These are phyloP conservation scores for Fusarium scirpi DNA, from an alignment of 2,329 filamentous ascomycete species.

Conservation along the genomic window DNA sequence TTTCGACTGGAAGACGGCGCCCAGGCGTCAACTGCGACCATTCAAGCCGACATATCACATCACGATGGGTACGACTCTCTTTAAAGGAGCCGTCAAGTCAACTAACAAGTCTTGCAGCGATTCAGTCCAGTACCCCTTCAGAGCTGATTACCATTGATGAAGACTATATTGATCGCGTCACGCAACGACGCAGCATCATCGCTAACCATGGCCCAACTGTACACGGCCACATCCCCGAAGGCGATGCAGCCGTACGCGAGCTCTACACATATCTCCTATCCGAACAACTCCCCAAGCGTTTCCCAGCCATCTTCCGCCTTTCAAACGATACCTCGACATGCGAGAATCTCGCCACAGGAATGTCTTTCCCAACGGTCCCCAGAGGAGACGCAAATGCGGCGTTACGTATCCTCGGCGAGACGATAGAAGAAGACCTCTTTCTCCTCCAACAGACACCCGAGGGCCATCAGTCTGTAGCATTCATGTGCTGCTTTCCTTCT, in stretches of 20 bases:
- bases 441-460: conserved; percentile 57
- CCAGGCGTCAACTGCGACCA: conserved; percentile 9
- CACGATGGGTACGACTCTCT: conserved; percentile 20
- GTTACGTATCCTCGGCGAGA: conserved; percentile 24
- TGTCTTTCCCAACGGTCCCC: conserved; percentile 40
- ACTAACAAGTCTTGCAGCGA: conserved; percentile 49
- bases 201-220: conserved; percentile 47
- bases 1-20: conserved; percentile 31
- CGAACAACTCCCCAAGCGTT: conserved; percentile 61
- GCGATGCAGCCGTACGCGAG: conserved; percentile 59
- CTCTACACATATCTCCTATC: conserved; percentile 61
- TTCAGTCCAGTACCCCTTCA: conserved; percentile 58
- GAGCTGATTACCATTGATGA: conserved; percentile 66
- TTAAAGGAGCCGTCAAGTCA: accelerated
- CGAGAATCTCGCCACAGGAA: conserved; percentile 56
- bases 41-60: conserved; percentile 39
- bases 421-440: conserved; percentile 55
- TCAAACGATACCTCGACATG: conserved; percentile 49
- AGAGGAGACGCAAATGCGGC: conserved; percentile 6
- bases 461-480: conserved; percentile 61
- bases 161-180: conserved; percentile 61
- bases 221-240: conserved; percentile 57
- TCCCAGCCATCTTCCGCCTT: conserved; percentile 61
- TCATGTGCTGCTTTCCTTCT: conserved; percentile 54
- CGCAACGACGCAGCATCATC: conserved; percentile 55